phyloP scores from a whole-genome alignment of 2,329 filamentous ascomycete species.

The Hortaea werneckii region DNA sequence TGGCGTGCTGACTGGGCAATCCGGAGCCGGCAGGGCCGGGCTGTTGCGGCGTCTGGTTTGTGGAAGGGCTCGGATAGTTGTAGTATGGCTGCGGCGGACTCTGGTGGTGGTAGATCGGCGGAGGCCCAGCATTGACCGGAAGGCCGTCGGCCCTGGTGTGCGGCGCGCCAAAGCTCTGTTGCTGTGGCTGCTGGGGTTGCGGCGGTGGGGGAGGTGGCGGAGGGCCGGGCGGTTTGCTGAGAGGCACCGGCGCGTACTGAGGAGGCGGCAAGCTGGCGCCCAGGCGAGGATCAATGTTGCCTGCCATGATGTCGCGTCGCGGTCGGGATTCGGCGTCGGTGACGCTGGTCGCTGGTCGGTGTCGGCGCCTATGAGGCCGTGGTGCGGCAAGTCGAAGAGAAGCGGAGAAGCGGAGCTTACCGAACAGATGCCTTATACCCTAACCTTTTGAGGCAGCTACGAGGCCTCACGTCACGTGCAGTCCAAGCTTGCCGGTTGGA shows the following conservation, averaged over 20 bases:
- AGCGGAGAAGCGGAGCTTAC: too few species aligned
- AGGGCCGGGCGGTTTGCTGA: not conserved
- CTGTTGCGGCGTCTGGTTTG: slow-evolving; percentile 7
- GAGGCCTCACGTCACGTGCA: too few species aligned
- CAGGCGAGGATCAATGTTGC: slow-evolving; percentile 5
- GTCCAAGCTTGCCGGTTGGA: too few species aligned
- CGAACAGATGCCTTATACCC: too few species aligned
- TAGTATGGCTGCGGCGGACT: slow-evolving; percentile 13
- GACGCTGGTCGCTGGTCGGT: not conserved
- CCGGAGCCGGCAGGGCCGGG: slow-evolving; percentile 8
- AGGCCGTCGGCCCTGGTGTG: too few species aligned
- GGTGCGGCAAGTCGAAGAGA: not conserved
- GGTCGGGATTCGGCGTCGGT: too few species aligned
- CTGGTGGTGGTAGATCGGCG: not conserved
- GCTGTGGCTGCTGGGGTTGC: not conserved
- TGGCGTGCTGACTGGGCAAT: slow-evolving; percentile 17
- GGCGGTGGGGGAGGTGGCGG: not conserved
- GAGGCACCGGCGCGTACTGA: not conserved
- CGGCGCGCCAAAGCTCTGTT: too few species aligned
- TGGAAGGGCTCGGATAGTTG: slow-evolving; percentile 11
- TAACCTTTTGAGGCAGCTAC: too few species aligned
- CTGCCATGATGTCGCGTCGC: not conserved
- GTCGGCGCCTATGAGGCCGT: not conserved
- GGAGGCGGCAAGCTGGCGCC: not conserved
- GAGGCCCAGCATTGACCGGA: not conserved